These are phyloP conservation scores for Hypomontagnella monticulosa DNA, from an alignment of 495 filamentous ascomycete genomes.

Conservation along the genomic window DNA sequence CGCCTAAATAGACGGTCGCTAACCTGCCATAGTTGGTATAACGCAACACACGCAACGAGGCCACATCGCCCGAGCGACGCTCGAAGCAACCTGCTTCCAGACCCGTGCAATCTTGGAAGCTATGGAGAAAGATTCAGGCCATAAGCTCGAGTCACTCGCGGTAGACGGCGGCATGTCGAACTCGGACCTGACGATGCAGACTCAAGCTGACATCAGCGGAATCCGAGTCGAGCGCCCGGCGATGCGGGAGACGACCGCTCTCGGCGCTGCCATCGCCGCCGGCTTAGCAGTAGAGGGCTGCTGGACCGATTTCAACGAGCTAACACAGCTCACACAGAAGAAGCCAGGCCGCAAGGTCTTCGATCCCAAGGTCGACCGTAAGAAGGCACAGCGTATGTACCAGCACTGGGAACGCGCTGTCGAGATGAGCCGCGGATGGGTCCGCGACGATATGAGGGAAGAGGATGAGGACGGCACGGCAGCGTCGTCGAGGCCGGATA, in stretches of 20 bases:
- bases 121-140: slow-evolving; percentile 90
- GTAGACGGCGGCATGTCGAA: slow-evolving; percentile 97
- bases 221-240: slow-evolving; percentile 88
- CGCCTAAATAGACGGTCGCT: slow-evolving; percentile 7
- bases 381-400: slow-evolving; percentile 74
- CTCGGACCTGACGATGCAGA: slow-evolving; percentile 96
- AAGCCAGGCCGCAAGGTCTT: slow-evolving; percentile 79
- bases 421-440: slow-evolving; percentile 89
- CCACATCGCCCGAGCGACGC: slow-evolving; percentile 92
- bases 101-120: slow-evolving; percentile 94
- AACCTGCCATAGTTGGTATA: slow-evolving; percentile 71
- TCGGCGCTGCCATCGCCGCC: slow-evolving; percentile 94
- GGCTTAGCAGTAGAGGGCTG: slow-evolving; percentile 80
- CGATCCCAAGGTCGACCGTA: slow-evolving; percentile 67
- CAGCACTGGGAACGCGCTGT: slow-evolving; percentile 86
- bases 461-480: slow-evolving; percentile 15
- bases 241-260: slow-evolving; percentile 94
- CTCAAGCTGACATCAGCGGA: slow-evolving; percentile 88
- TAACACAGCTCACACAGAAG: slow-evolving; percentile 74
- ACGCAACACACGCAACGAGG: slow-evolving; percentile 90
- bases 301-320: slow-evolving; percentile 82
- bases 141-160: slow-evolving; percentile 77
- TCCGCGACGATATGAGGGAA: slow-evolving; percentile 44
- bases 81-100: slow-evolving; percentile 95
- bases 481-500: slow-evolving; percentile 19